Evolutionary conservation across 768 basidiomycete genomes (phyloP).

Genomic region (Leccinum sublutescens): DNA sequence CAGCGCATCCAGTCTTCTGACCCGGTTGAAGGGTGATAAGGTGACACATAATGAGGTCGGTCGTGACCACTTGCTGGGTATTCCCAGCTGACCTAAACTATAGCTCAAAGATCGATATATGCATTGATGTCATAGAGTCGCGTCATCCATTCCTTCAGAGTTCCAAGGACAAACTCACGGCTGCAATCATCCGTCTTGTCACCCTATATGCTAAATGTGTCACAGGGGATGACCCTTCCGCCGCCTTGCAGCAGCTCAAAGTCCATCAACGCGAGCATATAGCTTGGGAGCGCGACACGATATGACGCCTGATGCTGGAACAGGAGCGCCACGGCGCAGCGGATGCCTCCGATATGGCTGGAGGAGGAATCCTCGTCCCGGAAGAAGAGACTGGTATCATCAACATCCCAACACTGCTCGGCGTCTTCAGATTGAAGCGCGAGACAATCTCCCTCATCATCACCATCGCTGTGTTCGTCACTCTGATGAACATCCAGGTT

Average conservation of each 20-base stretch:
- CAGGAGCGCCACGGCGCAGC: constrained; percentile 62
- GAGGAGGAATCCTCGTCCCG: constrained; percentile 45
- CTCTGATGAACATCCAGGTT: constrained; percentile 58
- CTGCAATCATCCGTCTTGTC: constrained; percentile 56
- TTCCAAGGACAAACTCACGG: constrained; percentile 62
- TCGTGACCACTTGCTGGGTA: neutral
- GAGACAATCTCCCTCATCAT: constrained; percentile 57
- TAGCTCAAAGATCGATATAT: constrained; percentile 45
- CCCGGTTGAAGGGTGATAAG: constrained; percentile 74
- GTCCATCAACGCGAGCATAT: constrained; percentile 92
- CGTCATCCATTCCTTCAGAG: constrained; percentile 60
- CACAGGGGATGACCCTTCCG: constrained; percentile 61
- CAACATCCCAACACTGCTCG: constrained; percentile 61
- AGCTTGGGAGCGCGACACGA: constrained; percentile 96
- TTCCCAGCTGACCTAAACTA: neutral
- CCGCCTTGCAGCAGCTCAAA: constrained; percentile 82
- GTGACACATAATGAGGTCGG: constrained; percentile 65
- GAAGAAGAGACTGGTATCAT: constrained; percentile 38
- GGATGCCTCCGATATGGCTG: constrained; percentile 33
- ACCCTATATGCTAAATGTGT: constrained; percentile 85
- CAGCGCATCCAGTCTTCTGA: neutral
- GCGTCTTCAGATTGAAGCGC: constrained; percentile 59
- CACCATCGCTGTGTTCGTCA: constrained; percentile 53
- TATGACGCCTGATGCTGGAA: constrained; percentile 96
- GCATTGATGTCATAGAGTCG: no score